Conservation (phyloP, 2,329 filamentous ascomycete species). For the Mycosphaerella sp. region DNA sequence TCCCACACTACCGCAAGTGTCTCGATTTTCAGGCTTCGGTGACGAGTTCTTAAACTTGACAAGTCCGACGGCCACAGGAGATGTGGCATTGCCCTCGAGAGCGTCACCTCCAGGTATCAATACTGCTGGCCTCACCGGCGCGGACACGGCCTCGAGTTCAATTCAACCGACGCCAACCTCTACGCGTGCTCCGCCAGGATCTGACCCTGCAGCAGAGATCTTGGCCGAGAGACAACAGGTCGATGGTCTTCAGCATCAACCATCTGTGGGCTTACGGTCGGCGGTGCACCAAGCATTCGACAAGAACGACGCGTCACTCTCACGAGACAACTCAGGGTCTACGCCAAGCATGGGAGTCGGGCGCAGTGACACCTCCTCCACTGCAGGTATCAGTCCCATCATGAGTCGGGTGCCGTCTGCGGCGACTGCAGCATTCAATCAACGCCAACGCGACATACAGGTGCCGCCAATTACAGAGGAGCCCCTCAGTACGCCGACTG, state of each 20-base stretch:
- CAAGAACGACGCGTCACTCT: slow-evolving; percentile 49
- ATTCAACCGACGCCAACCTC: slow-evolving; percentile 19
- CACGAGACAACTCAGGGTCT: slow-evolving; percentile 37
- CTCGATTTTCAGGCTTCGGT: slow-evolving; percentile 40
- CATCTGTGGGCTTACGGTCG: slow-evolving; percentile 41
- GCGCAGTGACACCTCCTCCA: slow-evolving; percentile 57
- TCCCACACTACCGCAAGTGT: slow-evolving; percentile 39
- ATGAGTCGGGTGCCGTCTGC: slow-evolving; percentile 51
- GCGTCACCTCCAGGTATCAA: slow-evolving; percentile 4
- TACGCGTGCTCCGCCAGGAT: slow-evolving; percentile 7
- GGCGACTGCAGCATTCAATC: slow-evolving; percentile 28
- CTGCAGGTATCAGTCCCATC: slow-evolving; percentile 59
- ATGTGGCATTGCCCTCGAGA: not conserved
- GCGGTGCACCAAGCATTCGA: slow-evolving; percentile 62
- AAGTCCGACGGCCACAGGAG: slow-evolving; percentile 4
- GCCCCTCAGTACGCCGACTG: slow-evolving; percentile 28
- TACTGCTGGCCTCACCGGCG: not conserved
- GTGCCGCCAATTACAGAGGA: slow-evolving; percentile 54
- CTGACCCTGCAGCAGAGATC: slow-evolving; percentile 17
- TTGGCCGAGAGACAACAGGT: slow-evolving; percentile 16
- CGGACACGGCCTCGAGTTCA: slow-evolving; percentile 14
- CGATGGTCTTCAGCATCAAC: slow-evolving; percentile 44
- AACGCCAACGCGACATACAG: slow-evolving; percentile 35
- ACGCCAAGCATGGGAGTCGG: slow-evolving; percentile 18
- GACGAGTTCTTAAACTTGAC: slow-evolving; percentile 29